Evolutionary conservation across 2,329 filamentous ascomycete species (phyloP).

Genomic region (Fusarium nygamai): DNA sequence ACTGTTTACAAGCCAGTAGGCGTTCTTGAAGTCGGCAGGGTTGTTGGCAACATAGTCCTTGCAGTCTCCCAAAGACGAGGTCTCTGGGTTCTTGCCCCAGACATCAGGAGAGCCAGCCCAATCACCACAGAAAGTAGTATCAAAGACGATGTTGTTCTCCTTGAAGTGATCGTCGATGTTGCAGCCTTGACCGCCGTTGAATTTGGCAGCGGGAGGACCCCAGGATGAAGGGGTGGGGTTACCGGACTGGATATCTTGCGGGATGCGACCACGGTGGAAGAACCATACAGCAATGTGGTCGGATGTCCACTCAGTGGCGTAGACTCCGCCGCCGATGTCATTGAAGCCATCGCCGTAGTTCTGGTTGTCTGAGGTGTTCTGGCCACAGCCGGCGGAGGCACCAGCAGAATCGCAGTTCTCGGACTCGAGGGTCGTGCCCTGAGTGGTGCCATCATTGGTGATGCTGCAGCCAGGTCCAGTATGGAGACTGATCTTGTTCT

Average conservation of each 20-base stretch:
- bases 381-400: slow-evolving; percentile 68
- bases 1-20: slow-evolving; percentile 81
- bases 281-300: slow-evolving; percentile 81
- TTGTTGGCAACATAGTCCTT: slow-evolving; percentile 76
- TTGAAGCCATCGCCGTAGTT: slow-evolving; percentile 79
- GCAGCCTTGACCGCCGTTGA: slow-evolving; percentile 73
- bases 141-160: slow-evolving; percentile 79
- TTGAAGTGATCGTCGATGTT: slow-evolving; percentile 76
- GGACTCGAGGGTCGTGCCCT: slow-evolving; percentile 56
- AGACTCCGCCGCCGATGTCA: slow-evolving; percentile 72
- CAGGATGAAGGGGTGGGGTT: slow-evolving; percentile 74
- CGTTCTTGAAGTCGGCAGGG: slow-evolving; percentile 74
- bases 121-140: slow-evolving; percentile 87
- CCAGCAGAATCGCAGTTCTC: slow-evolving; percentile 66
- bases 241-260: slow-evolving; percentile 67
- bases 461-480: slow-evolving; percentile 70
- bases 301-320: slow-evolving; percentile 80
- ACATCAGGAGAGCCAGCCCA: slow-evolving; percentile 76
- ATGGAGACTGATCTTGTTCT: slow-evolving; percentile 74
- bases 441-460: slow-evolving; percentile 57
- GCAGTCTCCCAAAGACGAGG: slow-evolving; percentile 73
- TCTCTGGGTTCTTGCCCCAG: slow-evolving; percentile 68
- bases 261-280: slow-evolving; percentile 75
- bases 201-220: slow-evolving; percentile 74
- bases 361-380: slow-evolving; percentile 59